Evolutionary conservation across 225 moss, liverwort and hornwort genomes (phyloP), one percentile per base, ranked within the genome.

Genomic region (Ulota crispa): DNA sequence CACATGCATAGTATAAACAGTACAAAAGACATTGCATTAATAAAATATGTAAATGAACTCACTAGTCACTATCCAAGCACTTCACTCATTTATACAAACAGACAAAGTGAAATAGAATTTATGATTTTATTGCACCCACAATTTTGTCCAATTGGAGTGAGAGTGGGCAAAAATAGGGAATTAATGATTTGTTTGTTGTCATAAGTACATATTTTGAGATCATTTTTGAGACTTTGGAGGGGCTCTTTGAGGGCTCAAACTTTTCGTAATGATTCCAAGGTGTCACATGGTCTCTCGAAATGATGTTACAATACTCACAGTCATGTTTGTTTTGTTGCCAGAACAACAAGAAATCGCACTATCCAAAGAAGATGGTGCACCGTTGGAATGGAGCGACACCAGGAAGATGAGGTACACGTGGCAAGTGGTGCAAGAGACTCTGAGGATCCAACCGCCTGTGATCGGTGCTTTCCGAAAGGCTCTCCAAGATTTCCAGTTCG

Each of bases 391-490:
- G 86, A 72, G 68, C 11, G 87, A 91, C 82, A 85, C 89, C 19
- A 76, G 85, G 76, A 87, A 73, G 45, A 89, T 91, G 89, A 89
- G 76, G 69, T 89, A 72, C 47, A 78, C 85, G 19, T 91, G 91
- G 91, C 81, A 85, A 37, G 89, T 87, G 20, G 75, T 83, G 13
- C 87, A 91, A 70, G 91, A 89, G 70, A 87, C 87, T 4, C 26
- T 89, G 70, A 83, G 91, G 24, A 0, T 91, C 24, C 85, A 86
- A 32, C 85, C 91, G 12, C 59, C 83, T 1, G 52, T 45, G 8
- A 1, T 16, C 3, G 9, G 30, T 10, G 70, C 42, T 7, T 87
- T 80, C 68, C 87, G 85, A 5, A 27, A 3, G 7, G 83, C 85
- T 4, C 52, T 85, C 26, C 67, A 81, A 59, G 87, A 89, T 27